Base-by-base conservation (phyloP, 164 flowering plant genomes). In the Aristolochia californica region DNA sequence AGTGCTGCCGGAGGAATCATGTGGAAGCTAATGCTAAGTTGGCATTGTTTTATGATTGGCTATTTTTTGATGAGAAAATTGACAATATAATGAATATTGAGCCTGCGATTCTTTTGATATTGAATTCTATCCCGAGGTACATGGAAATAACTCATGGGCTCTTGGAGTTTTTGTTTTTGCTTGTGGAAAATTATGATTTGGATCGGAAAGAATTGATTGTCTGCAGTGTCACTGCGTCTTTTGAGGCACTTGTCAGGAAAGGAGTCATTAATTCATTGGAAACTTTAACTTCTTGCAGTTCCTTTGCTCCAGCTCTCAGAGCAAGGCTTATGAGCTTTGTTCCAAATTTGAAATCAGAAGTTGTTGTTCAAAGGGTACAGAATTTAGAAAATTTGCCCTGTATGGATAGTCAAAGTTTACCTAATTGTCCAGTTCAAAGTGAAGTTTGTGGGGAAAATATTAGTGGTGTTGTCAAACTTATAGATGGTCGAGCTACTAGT, bases 11-110 rank as follows among this genome's bases (percentile, higher is more conserved):
- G 70, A 83, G 75, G 70, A 78, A 65, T 58, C 72, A 85, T 48
- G 59, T 74, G 21, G 85, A 72, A 66, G 83, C 88, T 5, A 81
- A 75, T 73, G 78, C 63, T 27, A 93, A 88, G 69, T 74, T 93
- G 56, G 91, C 94, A n/a, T 56, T 93, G 60, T 87, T 89, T 61
- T 93, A 80, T 65, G 98, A 93, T 65, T 93, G 97, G 96, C 72
- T 93, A n/a, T 93, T 89, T 76, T 93, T 80, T 62, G 83, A 87
- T 70, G 87, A 82, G 47, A 75, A 60, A 30, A 65, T 73, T 8
- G 96, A 93, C 50, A 83, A 81, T 62, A 63, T 87, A 30, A 87
- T 93, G 96, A 89, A 87, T 62, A 76, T 89, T 48, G 98, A 93
- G 72, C 97, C 97, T 26, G 96, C 84, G 14, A 71, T 89, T 58